phyloP scores from a whole-genome alignment of 179 eudicot species.

The Kewa caespitosa region DNA sequence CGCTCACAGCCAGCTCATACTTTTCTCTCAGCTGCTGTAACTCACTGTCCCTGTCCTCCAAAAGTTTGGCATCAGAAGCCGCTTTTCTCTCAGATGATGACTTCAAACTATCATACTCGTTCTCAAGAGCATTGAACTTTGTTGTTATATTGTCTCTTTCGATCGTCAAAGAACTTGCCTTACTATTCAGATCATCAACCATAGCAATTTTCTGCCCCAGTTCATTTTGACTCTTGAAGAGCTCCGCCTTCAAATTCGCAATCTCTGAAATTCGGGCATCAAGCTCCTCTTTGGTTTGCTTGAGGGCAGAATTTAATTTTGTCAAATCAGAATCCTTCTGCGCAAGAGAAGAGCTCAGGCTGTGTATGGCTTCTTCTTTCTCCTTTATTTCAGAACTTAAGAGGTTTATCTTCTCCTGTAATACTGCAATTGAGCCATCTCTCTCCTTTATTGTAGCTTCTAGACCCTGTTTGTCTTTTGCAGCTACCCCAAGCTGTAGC shows the following conservation, averaged over 20 bases:
- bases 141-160: constrained; percentile 46
- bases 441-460: constrained; percentile 67
- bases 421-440: constrained; percentile 39
- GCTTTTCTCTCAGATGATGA: constrained; percentile 42
- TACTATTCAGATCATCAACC: constrained; percentile 46
- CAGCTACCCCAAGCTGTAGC: constrained; percentile 36
- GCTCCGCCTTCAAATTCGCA: constrained; percentile 39
- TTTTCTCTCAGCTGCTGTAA: constrained; percentile 47
- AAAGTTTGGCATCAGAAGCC: constrained; percentile 50
- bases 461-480: constrained; percentile 45
- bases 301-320: constrained; percentile 31
- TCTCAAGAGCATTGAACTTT: constrained; percentile 36
- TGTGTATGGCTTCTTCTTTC: constrained; percentile 53
- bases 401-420: constrained; percentile 59
- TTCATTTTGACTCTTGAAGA: constrained; percentile 44
- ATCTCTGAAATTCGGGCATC: constrained; percentile 40
- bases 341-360: constrained; percentile 46
- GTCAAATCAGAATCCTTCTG: constrained; percentile 53
- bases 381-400: constrained; percentile 59
- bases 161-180: constrained; percentile 36
- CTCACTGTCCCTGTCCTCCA: constrained; percentile 49
- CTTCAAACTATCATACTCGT: constrained; percentile 49
- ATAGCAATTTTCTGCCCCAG: constrained; percentile 44
- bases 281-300: constrained; percentile 46
- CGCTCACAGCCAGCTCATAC: constrained; percentile 35